phyloP scores from a whole-genome alignment of 73 alveolate genomes.

The Symbiodinium pilosum region DNA sequence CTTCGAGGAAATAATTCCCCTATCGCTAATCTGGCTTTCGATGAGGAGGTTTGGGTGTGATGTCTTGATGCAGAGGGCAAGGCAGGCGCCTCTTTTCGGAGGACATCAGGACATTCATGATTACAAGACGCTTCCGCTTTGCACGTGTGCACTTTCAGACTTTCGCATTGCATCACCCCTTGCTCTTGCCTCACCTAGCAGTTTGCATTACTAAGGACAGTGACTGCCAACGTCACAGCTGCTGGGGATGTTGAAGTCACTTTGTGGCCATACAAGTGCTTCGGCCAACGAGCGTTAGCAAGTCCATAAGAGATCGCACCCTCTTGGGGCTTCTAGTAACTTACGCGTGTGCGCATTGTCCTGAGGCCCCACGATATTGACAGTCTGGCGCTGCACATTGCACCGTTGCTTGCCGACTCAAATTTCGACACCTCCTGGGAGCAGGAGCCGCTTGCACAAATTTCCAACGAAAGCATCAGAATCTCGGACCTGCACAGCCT shows the following conservation, averaged over 20 bases:
- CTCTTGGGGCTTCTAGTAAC: neutral
- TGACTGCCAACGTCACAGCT: neutral
- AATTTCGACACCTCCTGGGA: neutral
- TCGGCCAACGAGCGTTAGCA: neutral
- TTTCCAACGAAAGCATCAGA: neutral
- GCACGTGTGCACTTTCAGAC: neutral
- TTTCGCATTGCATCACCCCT: neutral
- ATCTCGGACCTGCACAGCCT: neutral
- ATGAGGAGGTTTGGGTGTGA: neutral
- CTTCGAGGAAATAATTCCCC: neutral
- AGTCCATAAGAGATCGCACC: neutral
- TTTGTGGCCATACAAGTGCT: neutral
- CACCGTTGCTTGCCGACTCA: neutral
- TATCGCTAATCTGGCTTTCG: neutral
- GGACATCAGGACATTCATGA: neutral
- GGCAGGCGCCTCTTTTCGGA: neutral
- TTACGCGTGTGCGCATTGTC: neutral
- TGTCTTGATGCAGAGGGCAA: neutral
- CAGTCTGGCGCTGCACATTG: neutral
- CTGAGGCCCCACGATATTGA: neutral
- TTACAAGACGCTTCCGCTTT: neutral
- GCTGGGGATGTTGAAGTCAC: slow-evolving; percentile 1
- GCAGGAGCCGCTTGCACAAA: neutral
- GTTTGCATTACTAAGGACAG: neutral
- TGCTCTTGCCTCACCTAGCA: neutral